phyloP scores from a whole-genome alignment of 2,329 filamentous ascomycete genomes.

The Diaporthe batatas region DNA sequence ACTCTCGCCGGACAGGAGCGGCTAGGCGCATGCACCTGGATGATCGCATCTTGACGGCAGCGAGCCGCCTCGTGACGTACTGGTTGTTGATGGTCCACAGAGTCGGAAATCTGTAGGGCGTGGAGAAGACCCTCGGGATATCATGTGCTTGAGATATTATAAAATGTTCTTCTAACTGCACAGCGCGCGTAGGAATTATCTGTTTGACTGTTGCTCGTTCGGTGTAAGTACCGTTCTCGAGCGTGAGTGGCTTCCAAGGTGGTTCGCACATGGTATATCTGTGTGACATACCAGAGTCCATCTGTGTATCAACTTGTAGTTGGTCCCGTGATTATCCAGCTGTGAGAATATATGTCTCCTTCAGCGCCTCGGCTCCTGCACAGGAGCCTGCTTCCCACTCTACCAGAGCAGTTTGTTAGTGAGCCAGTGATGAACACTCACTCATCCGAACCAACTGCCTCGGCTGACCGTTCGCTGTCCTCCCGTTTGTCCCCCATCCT shows the following conservation, averaged over 20 bases:
- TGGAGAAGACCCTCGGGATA: too few species aligned
- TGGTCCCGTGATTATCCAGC: not conserved
- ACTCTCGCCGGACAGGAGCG: constrained; percentile 12
- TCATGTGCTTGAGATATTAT: not conserved
- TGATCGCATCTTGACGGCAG: constrained; percentile 13
- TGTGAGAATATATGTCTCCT: not conserved
- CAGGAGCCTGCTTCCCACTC: not conserved
- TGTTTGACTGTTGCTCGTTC: not conserved
- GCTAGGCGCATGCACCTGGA: constrained; percentile 7
- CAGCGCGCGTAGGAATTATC: not conserved
- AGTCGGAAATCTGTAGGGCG: not conserved
- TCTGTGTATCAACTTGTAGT: too few species aligned
- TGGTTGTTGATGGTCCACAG: not conserved
- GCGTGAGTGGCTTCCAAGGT: not conserved
- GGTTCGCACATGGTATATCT: not conserved
- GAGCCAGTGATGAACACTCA: too few species aligned
- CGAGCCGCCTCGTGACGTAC: constrained; percentile 10
- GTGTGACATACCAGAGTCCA: not conserved
- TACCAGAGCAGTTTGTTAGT: not conserved
- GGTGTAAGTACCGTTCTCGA: not conserved
- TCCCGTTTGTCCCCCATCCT: not conserved
- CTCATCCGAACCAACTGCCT: not conserved
- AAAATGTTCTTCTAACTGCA: too few species aligned
- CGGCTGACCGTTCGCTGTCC: not conserved
- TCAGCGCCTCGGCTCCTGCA: too few species aligned